Conservation (phyloP, 2,329 filamentous ascomycete species). For the Epichloe elymi region DNA sequence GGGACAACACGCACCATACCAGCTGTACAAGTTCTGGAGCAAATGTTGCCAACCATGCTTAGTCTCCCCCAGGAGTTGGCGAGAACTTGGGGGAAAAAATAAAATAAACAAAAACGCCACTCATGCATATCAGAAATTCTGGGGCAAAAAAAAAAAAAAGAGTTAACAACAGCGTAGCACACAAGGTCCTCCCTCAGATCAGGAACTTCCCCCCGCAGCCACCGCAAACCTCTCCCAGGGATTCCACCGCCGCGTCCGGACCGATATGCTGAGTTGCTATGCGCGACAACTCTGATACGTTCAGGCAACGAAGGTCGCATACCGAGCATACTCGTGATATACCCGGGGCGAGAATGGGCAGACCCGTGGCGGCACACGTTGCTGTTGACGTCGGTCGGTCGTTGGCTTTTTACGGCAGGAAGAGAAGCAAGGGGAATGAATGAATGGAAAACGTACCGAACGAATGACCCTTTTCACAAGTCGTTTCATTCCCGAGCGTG, state of each 20-base stretch:
- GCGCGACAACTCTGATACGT: slow-evolving; percentile 26
- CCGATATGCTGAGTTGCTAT: slow-evolving; percentile 20
- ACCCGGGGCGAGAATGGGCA: slow-evolving; percentile 41
- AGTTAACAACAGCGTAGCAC: not conserved
- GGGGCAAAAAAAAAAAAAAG: not conserved
- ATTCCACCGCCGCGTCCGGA: slow-evolving; percentile 15
- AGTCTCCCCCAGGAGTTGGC: not conserved
- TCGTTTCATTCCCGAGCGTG: slow-evolving; percentile 20
- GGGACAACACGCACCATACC: no score
- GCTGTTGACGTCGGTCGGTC: slow-evolving; percentile 18
- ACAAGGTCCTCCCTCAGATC: slow-evolving; percentile 5
- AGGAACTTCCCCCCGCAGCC: slow-evolving; percentile 31
- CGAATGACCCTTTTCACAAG: slow-evolving; percentile 26
- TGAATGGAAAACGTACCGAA: slow-evolving; percentile 22
- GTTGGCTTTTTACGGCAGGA: not conserved
- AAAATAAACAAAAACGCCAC: no score
- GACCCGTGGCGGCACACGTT: slow-evolving; percentile 38
- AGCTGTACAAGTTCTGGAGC: no score
- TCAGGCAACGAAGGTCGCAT: slow-evolving; percentile 38
- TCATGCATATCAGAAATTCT: no score
- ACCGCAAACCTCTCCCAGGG: slow-evolving; percentile 23
- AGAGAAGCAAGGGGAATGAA: not conserved
- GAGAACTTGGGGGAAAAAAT: not conserved
- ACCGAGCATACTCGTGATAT: slow-evolving; percentile 41
- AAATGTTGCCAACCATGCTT: no score